These are phyloP conservation scores for Kuraishia floccosa DNA, from an alignment of 805 yeast species.

Conservation along the genomic window DNA sequence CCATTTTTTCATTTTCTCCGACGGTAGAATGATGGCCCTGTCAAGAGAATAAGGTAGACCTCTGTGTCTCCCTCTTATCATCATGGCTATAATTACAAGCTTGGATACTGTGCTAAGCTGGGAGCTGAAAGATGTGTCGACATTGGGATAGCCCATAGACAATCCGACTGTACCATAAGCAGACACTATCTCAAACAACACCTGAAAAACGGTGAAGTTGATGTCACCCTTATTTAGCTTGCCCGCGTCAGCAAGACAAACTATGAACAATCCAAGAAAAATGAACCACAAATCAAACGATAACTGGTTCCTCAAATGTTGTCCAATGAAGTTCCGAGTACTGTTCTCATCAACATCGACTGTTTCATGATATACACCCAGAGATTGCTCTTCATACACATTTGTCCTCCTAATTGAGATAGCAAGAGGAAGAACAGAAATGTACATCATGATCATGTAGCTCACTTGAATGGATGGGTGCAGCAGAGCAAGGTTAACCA, in stretches of 20 bases:
- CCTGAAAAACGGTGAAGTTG: constrained; percentile 54
- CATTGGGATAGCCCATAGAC: constrained; percentile 70
- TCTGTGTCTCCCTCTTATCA: constrained; percentile 94
- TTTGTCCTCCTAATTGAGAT: constrained; percentile 94
- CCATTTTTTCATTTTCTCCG: constrained; percentile 48
- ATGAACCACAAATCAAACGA: constrained; percentile 94
- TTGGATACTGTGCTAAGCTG: constrained; percentile 68
- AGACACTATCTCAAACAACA: constrained; percentile 81
- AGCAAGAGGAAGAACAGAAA: constrained; percentile 92
- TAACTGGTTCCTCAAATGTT: constrained; percentile 84
- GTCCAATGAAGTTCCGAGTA: constrained; percentile 58
- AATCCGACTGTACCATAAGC: constrained; percentile 97
- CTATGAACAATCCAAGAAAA: constrained; percentile 72
- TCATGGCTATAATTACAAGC: constrained; percentile 75
- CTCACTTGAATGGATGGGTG: constrained; percentile 92
- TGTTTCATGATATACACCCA: constrained; percentile 68
- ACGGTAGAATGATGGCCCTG: constrained; percentile 84
- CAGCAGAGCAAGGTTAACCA: constrained; percentile 54
- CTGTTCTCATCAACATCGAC: constrained; percentile 26
- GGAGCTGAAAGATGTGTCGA: constrained; percentile 59
- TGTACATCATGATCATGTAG: constrained; percentile 96
- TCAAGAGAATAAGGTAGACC: constrained; percentile 91
- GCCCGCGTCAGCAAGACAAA: constrained; percentile 77
- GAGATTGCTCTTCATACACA: constrained; percentile 93
- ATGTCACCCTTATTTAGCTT: constrained; percentile 33